Base-by-base conservation (phyloP, 306 rosid genomes). In the Sechiopsis laciniata region DNA sequence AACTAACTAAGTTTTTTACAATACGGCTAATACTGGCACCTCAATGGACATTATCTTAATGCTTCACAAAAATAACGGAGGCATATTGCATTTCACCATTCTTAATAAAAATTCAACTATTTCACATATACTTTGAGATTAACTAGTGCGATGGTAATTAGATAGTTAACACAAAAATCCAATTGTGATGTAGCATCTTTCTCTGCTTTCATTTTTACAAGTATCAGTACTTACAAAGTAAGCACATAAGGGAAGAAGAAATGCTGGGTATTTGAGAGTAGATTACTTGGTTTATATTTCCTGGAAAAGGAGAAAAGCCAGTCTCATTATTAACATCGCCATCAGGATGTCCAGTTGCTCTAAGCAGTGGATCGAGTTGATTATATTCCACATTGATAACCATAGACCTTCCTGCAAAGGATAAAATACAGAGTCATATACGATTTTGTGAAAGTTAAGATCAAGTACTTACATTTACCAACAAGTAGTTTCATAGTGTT, bases 301-400 rank as follows among this genome's bases (percentile, higher is more conserved):
- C 99, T 11, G 97, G 97, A 84, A 87, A 94, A 14, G 92, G 99
- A 72, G 97, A 94, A 81, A 78, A 91, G 81, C 99, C 97, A 20
- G 92, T 89, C 87, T 89, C 95, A 75, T 71, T 26, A 78, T 94
- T 94, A 82, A 80, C 90, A 77, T 94, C 99, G 6, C 99, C 99
- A 20, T 91, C 95, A 60, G 94, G 89, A 83, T 80, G 68, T 79
- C 92, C 91, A 78, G 97, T 91, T 74, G 97, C 97, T 89, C 95
- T 89, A 12, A 94, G 92, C 74, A 94, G 96, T 63, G 99, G 99
- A 77, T 94, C 99, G 82, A 94, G 87, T 86, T 94, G 97, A 85
- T 94, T 94, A 90, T 91, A 94, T 81, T 91, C 99, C 78, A 94
- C 99, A 81, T 94, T 91, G 81, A 91, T 91, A 80, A 94, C 97